Evolutionary conservation across 2,329 filamentous ascomycete genomes (phyloP).

Genomic region (Sordariomycetes sp.): DNA sequence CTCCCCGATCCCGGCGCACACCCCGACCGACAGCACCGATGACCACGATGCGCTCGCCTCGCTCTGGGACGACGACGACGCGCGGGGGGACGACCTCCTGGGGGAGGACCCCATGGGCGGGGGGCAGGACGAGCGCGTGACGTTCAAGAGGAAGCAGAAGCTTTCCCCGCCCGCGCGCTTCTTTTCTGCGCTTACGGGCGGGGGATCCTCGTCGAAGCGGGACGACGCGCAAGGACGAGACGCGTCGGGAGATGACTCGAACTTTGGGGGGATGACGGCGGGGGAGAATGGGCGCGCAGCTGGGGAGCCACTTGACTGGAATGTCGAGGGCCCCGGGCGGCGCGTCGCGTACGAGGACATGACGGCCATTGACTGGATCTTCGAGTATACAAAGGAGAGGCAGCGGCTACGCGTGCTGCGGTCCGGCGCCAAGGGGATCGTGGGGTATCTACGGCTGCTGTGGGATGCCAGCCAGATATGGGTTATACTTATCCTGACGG

Average conservation of each 20-base stretch:
- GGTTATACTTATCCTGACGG: constrained; percentile 76
- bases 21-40: constrained; percentile 2
- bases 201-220: constrained; percentile 9
- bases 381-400: constrained; percentile 93
- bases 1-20: constrained; percentile 9
- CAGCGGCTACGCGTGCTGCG: constrained; percentile 71
- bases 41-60: constrained; percentile 33
- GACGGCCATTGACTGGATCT: constrained; percentile 98
- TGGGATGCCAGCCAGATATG: constrained; percentile 84
- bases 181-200: constrained; percentile 31
- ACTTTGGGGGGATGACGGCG: neutral
- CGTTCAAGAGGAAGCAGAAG: constrained; percentile 60
- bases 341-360: constrained; percentile 92
- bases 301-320: constrained; percentile 60
- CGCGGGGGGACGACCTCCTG: constrained; percentile 24
- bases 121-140: constrained; percentile 37
- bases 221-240: constrained; percentile 6
- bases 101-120: constrained; percentile 42
- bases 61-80: constrained; percentile 28
- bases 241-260: constrained; percentile 6
- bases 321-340: constrained; percentile 75
- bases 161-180: constrained; percentile 32
- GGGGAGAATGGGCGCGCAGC: constrained; percentile 12
- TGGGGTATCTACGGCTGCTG: constrained; percentile 60
- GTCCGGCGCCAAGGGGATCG: constrained; percentile 52